Evolutionary conservation across 176 grass and related monocot genomes (phyloP).

Genomic region (Elaeis guineensis): DNA sequence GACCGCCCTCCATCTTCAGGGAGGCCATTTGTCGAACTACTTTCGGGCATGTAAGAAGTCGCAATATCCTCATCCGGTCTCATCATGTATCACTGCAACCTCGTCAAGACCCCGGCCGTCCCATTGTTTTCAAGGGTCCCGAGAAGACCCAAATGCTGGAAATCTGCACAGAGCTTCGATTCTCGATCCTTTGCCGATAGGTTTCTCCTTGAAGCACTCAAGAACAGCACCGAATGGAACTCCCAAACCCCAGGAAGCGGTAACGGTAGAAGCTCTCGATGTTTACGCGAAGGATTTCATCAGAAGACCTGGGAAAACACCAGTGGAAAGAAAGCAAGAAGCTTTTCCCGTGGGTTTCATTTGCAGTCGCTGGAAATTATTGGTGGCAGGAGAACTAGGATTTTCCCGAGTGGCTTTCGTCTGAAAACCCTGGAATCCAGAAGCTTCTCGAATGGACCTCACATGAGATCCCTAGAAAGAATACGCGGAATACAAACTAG

Average conservation of each 20-base stretch:
- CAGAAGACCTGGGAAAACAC: neutral
- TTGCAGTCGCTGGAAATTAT: too few species aligned
- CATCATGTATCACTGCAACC: constrained; percentile 53
- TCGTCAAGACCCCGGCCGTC: constrained; percentile 46
- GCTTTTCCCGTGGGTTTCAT: neutral
- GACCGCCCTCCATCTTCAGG: neutral
- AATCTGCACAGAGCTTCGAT: neutral
- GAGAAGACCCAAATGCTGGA: constrained; percentile 7
- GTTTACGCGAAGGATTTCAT: neutral
- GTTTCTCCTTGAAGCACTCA: constrained; percentile 19
- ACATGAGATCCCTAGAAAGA: neutral
- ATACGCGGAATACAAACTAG: constrained; percentile 16
- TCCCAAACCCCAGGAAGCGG: neutral
- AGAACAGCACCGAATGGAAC: neutral
- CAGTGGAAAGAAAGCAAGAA: neutral
- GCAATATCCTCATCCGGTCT: neutral
- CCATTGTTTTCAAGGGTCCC: constrained; percentile 38
- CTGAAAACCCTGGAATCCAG: too few species aligned
- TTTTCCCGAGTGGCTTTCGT: too few species aligned
- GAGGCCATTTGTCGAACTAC: constrained; percentile 40
- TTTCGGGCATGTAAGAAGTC: constrained; percentile 19
- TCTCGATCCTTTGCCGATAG: constrained; percentile 3
- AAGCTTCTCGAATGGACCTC: neutral
- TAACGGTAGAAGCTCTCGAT: neutral
- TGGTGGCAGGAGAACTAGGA: too few species aligned